Conservation (phyloP, 176 grass and related monocot genomes). For the Aegilops sharonensis region DNA sequence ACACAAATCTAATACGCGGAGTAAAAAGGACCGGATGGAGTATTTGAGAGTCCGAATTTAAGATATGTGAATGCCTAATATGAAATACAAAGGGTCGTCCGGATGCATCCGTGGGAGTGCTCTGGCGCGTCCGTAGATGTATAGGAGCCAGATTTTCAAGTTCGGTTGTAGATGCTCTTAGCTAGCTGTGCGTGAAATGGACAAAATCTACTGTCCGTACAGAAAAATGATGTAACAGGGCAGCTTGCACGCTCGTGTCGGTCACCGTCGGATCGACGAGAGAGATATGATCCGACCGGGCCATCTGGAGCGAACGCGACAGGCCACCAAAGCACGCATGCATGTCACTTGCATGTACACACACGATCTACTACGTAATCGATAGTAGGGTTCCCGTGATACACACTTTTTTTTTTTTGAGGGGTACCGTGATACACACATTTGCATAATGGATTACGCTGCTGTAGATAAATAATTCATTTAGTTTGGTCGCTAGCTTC, state of each 20-base stretch:
- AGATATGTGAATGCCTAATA: no score
- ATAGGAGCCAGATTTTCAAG: no score
- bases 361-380: neutral
- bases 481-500: neutral
- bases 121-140: no score
- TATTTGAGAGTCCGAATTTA: no score
- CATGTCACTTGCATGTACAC: neutral
- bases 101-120: no score
- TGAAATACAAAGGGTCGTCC: no score
- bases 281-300: slow-evolving; percentile 5
- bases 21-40: no score
- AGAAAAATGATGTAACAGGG: neutral
- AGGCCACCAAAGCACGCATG: slow-evolving; percentile 7
- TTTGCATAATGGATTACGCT: neutral
- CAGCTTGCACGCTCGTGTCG: neutral
- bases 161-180: no score
- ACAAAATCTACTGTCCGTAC: neutral
- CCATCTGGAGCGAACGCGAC: slow-evolving; percentile 17
- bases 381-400: neutral
- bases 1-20: no score
- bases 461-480: neutral
- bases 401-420: neutral
- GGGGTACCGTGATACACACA: neutral
- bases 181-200: no score
- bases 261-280: neutral